Conservation (phyloP, 164 flowering plant genomes). For the Kingdonia uniflora region DNA sequence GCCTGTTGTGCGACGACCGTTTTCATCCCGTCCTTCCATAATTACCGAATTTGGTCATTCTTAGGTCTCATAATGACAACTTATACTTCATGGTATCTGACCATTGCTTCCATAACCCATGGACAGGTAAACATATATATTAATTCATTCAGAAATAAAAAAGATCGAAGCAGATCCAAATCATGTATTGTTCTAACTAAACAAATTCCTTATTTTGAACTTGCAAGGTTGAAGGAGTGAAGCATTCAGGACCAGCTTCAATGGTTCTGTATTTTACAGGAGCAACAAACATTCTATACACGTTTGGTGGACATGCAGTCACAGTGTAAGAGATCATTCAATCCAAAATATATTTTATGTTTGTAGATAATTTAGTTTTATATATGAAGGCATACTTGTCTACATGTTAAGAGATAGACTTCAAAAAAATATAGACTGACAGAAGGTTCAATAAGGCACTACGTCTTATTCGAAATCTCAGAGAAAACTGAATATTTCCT, state of each 20-base stretch:
- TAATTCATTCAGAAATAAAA: not conserved
- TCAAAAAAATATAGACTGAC: no score
- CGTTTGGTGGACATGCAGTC: constrained; percentile 90
- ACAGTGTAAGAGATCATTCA: constrained; percentile 51
- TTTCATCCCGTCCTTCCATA: constrained; percentile 81
- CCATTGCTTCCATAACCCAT: constrained; percentile 59
- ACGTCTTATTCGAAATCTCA: no score
- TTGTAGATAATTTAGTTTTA: not conserved
- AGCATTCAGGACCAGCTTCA: constrained; percentile 57
- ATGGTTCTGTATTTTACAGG: constrained; percentile 70
- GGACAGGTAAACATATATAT: constrained; percentile 49
- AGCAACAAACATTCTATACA: constrained; percentile 76
- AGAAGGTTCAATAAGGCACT: no score
- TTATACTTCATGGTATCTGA: constrained; percentile 81
- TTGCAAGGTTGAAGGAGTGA: constrained; percentile 52
- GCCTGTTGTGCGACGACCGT: constrained; percentile 85
- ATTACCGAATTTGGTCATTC: constrained; percentile 85
- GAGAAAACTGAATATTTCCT: no score
- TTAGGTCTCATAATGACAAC: constrained; percentile 85
- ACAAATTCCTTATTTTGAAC: no score
- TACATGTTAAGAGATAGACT: no score
- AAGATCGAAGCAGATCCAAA: no score
- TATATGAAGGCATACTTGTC: not conserved
- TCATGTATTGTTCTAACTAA: no score
- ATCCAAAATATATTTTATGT: no score